Evolutionary conservation across 768 basidiomycete species (phyloP).

Genomic region (Xanthoconium stramineum): DNA sequence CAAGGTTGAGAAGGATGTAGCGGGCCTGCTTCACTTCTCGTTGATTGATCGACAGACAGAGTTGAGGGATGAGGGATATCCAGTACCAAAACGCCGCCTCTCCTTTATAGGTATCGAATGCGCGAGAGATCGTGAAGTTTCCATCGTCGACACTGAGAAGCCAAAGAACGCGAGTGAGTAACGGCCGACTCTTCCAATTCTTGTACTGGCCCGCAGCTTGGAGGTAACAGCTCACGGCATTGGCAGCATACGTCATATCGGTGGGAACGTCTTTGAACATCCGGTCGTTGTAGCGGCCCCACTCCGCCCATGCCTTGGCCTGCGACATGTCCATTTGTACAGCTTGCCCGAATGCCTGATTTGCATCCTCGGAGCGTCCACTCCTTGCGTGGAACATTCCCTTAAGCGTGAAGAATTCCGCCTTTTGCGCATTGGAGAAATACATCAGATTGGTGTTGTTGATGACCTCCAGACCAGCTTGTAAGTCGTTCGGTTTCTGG

Average conservation of each 20-base stretch:
- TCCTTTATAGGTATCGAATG: conserved; percentile 94
- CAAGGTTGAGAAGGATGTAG: conserved; percentile 83
- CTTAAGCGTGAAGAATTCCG: conserved; percentile 97
- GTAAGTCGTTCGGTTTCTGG: conserved; percentile 89
- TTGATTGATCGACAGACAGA: conserved; percentile 84
- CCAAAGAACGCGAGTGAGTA: conserved; percentile 94
- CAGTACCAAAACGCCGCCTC: conserved; percentile 98
- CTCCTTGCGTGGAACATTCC: conserved; percentile 96
- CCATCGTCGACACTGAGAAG: conserved; percentile 88
- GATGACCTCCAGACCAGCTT: conserved; percentile 95
- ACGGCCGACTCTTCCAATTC: conserved; percentile 85
- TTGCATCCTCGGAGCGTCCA: conserved; percentile 84
- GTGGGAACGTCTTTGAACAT: conserved; percentile 84
- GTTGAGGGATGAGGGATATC: conserved; percentile 95
- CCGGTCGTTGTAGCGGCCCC: conserved; percentile 91
- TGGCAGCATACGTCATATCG: conserved; percentile 75
- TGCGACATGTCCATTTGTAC: conserved; percentile 94
- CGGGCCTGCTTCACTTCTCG: conserved; percentile 93
- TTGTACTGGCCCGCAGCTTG: conserved; percentile 97
- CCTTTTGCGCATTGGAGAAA: conserved; percentile 91
- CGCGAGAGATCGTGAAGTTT: conserved; percentile 64
- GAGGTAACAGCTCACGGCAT: conserved; percentile 95
- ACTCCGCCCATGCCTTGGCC: conserved; percentile 98
- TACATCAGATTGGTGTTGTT: conserved; percentile 99
- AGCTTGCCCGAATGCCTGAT: conserved; percentile 88